These are phyloP conservation scores for Debaryomyces maramus DNA, from an alignment of 805 yeast genomes.

Conservation along the genomic window DNA sequence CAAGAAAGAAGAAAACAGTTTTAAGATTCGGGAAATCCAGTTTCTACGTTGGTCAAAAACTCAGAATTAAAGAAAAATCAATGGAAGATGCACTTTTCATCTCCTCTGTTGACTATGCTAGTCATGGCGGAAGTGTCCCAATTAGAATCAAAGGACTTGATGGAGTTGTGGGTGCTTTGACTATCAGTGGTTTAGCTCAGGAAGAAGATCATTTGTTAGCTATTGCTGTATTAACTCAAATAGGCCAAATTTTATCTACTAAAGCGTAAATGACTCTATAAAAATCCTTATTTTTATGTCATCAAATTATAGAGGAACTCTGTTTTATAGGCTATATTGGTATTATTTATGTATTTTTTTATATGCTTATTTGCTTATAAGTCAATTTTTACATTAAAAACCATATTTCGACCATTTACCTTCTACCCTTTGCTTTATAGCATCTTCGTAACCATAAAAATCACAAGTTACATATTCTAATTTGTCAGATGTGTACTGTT, in stretches of 20 bases:
- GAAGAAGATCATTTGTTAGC: slow-evolving; percentile 56
- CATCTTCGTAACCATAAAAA: slow-evolving; percentile 9
- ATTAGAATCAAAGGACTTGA: slow-evolving; percentile 38
- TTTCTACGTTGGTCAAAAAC: slow-evolving; percentile 46
- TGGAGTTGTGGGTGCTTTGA: slow-evolving; percentile 46
- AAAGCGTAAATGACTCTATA: no score
- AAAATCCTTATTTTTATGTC: no score
- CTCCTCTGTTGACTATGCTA: slow-evolving; percentile 45
- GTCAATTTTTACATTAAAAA: no score
- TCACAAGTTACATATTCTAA: slow-evolving; percentile 20
- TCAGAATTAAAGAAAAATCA: slow-evolving; percentile 34
- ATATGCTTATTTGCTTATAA: no score
- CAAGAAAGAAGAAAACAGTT: slow-evolving; percentile 49
- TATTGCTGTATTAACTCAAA: slow-evolving; percentile 25
- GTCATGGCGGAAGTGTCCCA: slow-evolving; percentile 61
- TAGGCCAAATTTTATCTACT: not conserved
- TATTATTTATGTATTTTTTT: no score
- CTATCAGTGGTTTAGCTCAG: slow-evolving; percentile 58
- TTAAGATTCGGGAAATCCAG: slow-evolving; percentile 50
- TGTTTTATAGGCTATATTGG: no score
- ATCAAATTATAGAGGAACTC: no score
- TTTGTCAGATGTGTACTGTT: slow-evolving; percentile 13
- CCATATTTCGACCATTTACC: slow-evolving; percentile 6
- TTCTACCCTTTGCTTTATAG: not conserved
- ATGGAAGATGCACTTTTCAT: slow-evolving; percentile 40